Evolutionary conservation across 2,329 filamentous ascomycete genomes (phyloP).

Genomic region (Ophiostoma sp.): DNA sequence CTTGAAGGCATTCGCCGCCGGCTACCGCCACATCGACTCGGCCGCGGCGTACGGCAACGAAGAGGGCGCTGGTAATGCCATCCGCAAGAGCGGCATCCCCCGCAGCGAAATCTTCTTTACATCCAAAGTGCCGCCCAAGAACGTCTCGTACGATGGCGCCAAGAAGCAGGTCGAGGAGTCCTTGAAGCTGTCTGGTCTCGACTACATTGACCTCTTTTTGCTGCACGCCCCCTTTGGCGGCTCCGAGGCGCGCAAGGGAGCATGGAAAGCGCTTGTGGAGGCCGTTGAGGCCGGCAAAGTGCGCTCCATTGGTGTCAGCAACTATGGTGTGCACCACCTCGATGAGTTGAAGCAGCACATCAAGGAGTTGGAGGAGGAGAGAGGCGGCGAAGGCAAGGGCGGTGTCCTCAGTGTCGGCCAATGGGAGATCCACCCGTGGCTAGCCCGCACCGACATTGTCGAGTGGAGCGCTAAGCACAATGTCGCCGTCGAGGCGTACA

Average conservation of each 20-base stretch:
- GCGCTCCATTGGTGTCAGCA: slow-evolving; percentile 63
- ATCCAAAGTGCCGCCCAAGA: slow-evolving; percentile 56
- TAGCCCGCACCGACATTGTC: slow-evolving; percentile 74
- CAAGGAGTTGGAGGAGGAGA: slow-evolving; percentile 60
- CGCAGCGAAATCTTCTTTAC: slow-evolving; percentile 61
- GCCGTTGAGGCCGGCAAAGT: slow-evolving; percentile 62
- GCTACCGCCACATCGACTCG: slow-evolving; percentile 58
- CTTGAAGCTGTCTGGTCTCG: slow-evolving; percentile 49
- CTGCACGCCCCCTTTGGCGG: slow-evolving; percentile 64
- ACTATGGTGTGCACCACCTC: slow-evolving; percentile 64
- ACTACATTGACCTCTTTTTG: slow-evolving; percentile 67
- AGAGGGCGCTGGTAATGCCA: slow-evolving; percentile 58
- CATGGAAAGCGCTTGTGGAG: slow-evolving; percentile 65
- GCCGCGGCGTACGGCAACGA: slow-evolving; percentile 68
- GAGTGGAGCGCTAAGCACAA: slow-evolving; percentile 69
- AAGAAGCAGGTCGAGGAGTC: background rate
- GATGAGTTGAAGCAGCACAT: slow-evolving; percentile 60
- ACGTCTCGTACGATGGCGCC: slow-evolving; percentile 39
- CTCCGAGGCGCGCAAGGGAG: slow-evolving; percentile 54
- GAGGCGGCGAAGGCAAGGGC: slow-evolving; percentile 62
- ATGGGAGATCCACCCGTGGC: slow-evolving; percentile 89
- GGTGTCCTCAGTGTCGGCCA: slow-evolving; percentile 81
- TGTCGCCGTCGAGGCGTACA: slow-evolving; percentile 64
- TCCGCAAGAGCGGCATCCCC: slow-evolving; percentile 53
- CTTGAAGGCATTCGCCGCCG: slow-evolving; percentile 45